Evolutionary conservation across 768 basidiomycete species (phyloP), one percentile per base, ranked within the genome.

Genomic region (Cubamyces sp.): DNA sequence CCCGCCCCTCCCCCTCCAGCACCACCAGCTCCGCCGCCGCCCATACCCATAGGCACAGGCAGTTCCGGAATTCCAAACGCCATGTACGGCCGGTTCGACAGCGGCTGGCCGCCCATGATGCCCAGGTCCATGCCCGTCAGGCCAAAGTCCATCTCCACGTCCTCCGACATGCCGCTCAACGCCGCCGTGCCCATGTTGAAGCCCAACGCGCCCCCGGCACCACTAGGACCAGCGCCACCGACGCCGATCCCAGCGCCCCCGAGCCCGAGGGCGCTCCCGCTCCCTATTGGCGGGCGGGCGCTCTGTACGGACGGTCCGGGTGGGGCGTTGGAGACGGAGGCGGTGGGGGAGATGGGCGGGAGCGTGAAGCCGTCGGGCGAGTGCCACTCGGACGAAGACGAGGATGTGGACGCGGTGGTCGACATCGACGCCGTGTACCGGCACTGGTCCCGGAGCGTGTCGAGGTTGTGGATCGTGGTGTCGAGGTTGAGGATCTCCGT

Each of bases 41-140:
- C 9, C 11, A 21, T 41, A 3, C 34, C 14, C 18, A 53, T 52
- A 34, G 46, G 42, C 42, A 43, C 39, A 9, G 48, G 47, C 42
- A 57, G 41, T 48, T 47, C 55, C 45, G 62, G 55, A 28, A 65
- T 57, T 37, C 60, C 64, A 46, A 69, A 64, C 23, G 66, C 57
- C 46, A 72, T 68, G 69, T 75, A 80, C 40, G 79, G 80, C 15
- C 74, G 71, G 57, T 78, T 70, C 12, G 78, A 72, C 39, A 81
- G 71, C 45, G 75, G 74, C 54, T 79, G 74, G 19, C 79, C 79
- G 28, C 77, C 75, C 23, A 76, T 68, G 76, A 81, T 79, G 18
- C 75, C 77, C 19, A 76, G 68, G 48, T 75, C 75, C 65, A 74
- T 70, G 26, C 68, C 66, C 43, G 58, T 47, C 47, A 66, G 45